Base-by-base conservation (phyloP, 805 yeast genomes). In the Saccharomycopsis javanensis region DNA sequence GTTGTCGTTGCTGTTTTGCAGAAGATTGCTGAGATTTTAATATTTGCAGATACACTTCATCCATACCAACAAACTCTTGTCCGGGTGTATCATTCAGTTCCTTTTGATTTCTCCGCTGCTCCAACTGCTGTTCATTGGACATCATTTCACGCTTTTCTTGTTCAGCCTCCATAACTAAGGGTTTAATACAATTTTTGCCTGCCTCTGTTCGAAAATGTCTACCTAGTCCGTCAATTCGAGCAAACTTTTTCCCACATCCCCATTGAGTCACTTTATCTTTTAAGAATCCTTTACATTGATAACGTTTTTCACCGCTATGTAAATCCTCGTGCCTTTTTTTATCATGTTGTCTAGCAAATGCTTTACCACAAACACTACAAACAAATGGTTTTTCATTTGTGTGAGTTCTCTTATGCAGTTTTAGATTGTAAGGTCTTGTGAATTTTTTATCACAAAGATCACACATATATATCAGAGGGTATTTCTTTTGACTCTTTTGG, bases 351-450 rank as follows among this genome's bases (percentile, higher is more conserved):
- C 94, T 71, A 5, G 91, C 91, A 74, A 87, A 87, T 0, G 91
- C 87, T 67, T 86, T 86, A 4, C 88, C 89, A 71, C 95, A 87
- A 3, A 79, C 75, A 13, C 78, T 73, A 69, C 96, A 87, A 6
- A 80, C 75, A 65, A 80, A 87, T 5, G 94, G 95, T 55, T 90
- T 72, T 65, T 87, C 95, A 66, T 86, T 86, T 0, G 95, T 86
- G 68, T 88, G 99, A 0, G 98, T 92, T 58, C 97, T 75, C 66
- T 87, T 73, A 71, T 92, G 99, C 0, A 96, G 88, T 64, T 92
- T 88, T 63, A 92, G 74, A 67, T 94, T 94, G 69, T 94, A 94
- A 0, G 97, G 96, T 56, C 98, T 73, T 1, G 98, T 92, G 68
- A 92, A 92, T 53, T 84, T 74, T 70, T 89, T 90, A 45, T 83